Evolutionary conservation across 164 flowering plant species (phyloP), one percentile per base, ranked within the genome.

Genomic region (Vitis riparia): DNA sequence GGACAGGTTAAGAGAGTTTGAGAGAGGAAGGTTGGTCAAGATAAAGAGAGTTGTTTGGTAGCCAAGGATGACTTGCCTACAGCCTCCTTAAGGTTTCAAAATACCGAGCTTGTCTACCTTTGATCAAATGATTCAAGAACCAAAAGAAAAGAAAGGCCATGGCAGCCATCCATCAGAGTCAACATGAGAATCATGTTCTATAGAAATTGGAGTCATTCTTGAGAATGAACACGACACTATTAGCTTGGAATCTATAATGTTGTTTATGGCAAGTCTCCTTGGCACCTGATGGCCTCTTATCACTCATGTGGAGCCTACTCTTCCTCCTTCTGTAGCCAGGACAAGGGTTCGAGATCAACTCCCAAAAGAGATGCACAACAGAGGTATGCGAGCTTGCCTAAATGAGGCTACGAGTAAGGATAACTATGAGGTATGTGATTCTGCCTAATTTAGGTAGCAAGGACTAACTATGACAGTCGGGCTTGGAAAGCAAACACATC

Each of bases 21-120:
- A 37, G 27, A 52, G 63, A 51, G 63, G 80, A 69, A 80, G 83
- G 70, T 65, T 66, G 70, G 72, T 72, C 72, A 73, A 63, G 78
- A 60, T 65, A 17, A 37, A 68, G 74, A 60, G 63, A 16, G 49
- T 15, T 63, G 75, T 74, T 58, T 69, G 67, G 83, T 75, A 77
- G 83, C 83, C 80, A 77, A 77, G 83, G 83, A 80, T 80, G 83
- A 80, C 78, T 77, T 80, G 83, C 83, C 83, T 75, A 72, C 37
- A 52, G 51, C 69, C 19, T 57, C 17, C 17, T 15, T 9, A 9
- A 9, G 15, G 60, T 57, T 19, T 15, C 15, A 57, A 57, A 57
- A 19, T 19, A 14, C 60, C 17, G 1, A 19, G 44, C 44, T 37
- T 37, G 6, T 3, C 44, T 0, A 50, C 19, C 47, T 5, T 15